Evolutionary conservation across 441 rosid species (phyloP).

Genomic region (Gossypium lobatum): DNA sequence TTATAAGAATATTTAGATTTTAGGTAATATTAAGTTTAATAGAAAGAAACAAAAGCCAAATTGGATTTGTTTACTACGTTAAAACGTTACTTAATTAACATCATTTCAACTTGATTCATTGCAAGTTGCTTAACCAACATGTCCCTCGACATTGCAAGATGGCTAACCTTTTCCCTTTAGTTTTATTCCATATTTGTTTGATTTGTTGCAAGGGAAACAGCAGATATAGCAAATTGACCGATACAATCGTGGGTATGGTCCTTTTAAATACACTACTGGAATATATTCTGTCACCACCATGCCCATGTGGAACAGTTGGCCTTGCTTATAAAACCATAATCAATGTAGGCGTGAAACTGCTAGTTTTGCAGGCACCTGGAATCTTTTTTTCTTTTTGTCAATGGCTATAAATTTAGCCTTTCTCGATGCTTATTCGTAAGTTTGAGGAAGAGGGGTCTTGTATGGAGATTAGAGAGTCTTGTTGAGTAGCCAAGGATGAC

Average conservation of each 20-base stretch:
- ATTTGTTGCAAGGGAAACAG: not conserved
- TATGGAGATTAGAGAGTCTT: constrained; percentile 33
- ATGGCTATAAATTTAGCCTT: constrained; percentile 41
- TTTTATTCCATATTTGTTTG: not conserved
- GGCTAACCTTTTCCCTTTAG: not conserved
- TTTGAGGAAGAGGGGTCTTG: constrained; percentile 38
- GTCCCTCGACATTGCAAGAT: not conserved
- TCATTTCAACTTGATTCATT: not conserved
- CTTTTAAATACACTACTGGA: not conserved
- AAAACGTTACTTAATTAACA: not conserved
- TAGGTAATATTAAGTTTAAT: too few species aligned
- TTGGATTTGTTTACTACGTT: not conserved
- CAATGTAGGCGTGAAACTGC: not conserved
- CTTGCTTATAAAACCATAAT: not conserved
- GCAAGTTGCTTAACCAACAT: not conserved
- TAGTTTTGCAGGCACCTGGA: not conserved
- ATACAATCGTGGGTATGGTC: not conserved
- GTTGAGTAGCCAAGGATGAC: constrained; percentile 57
- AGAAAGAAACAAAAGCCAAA: not conserved
- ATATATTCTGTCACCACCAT: not conserved
- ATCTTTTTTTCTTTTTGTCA: not conserved
- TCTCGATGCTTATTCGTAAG: not conserved
- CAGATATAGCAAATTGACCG: not conserved
- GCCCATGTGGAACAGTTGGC: not conserved
- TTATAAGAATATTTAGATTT: too few species aligned